A percentile compares a stretch with the other conserved stretches of the same genome.
Conservation (phyloP, 345 rosid genomes). For the Arabidopsis suecica region DNA sequence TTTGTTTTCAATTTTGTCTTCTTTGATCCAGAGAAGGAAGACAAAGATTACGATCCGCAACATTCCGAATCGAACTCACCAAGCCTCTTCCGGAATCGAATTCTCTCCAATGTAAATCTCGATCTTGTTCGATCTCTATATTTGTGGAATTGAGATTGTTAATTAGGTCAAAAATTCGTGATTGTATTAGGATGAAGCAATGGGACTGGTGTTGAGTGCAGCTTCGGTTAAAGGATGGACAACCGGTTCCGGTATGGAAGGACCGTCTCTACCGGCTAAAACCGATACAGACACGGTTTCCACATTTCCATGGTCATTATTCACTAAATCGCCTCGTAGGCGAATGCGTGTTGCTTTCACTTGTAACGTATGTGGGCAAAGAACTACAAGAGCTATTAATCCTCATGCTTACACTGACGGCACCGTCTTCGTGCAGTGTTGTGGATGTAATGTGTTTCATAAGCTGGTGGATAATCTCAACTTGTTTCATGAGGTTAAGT, state of each 20-base stretch:
- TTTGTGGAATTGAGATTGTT: background rate
- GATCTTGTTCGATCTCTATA: background rate
- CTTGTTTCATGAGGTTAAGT: conserved; percentile 91
- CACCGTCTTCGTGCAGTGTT: conserved; percentile 96
- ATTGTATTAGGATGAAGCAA: conserved; percentile 67
- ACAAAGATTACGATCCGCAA: conserved; percentile 58
- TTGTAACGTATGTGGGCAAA: conserved; percentile 86
- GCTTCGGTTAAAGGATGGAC: conserved; percentile 93
- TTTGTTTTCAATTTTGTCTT: background rate
- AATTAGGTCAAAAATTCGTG: conserved; percentile 7
- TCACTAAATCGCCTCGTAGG: conserved; percentile 90
- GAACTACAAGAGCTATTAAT: conserved; percentile 92
- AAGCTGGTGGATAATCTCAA: conserved; percentile 93
- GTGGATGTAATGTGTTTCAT: conserved; percentile 93
- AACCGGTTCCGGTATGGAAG: conserved; percentile 95
- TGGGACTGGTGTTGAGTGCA: conserved; percentile 87
- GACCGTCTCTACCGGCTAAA: conserved; percentile 71
- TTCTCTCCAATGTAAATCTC: conserved; percentile 60
- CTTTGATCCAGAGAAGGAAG: conserved; percentile 51
- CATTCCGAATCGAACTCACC: conserved; percentile 58
- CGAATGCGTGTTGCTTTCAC: conserved; percentile 96
- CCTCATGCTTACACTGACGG: conserved; percentile 94
- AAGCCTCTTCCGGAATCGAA: conserved; percentile 61
- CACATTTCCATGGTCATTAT: conserved; percentile 89
- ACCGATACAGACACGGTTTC: conserved; percentile 65